Percentiles rank a stretch among this genome's conserved stretches.
Evolutionary conservation across 2,329 filamentous ascomycete species (phyloP).

Genomic region (Furcasterigmium furcatum): DNA sequence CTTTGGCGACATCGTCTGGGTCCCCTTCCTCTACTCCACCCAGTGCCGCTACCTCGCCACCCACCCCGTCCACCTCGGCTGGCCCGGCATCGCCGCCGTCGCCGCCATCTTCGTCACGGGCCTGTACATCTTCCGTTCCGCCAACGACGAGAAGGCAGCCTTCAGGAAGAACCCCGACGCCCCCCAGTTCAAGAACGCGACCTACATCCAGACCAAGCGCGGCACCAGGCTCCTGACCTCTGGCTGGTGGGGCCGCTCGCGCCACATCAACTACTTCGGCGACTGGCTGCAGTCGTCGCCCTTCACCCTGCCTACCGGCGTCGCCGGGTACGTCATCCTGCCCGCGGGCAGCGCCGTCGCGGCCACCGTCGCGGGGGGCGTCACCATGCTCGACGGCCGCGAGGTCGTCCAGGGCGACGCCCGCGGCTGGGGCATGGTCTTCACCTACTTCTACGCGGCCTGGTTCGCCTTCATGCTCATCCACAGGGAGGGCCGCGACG

Average conservation of each 20-base stretch:
- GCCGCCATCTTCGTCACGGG: constrained; percentile 56
- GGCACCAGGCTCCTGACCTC: constrained; percentile 64
- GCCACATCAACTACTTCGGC: constrained; percentile 74
- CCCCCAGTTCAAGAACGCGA: constrained; percentile 59
- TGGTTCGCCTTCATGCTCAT: constrained; percentile 81
- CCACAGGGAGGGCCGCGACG: constrained; percentile 74
- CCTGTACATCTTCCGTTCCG: constrained; percentile 68
- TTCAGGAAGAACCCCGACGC: constrained; percentile 70
- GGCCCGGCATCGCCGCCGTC: constrained; percentile 49
- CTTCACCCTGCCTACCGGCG: constrained; percentile 65
- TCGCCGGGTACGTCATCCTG: constrained; percentile 61
- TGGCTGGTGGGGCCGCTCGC: constrained; percentile 71
- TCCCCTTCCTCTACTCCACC: constrained; percentile 68
- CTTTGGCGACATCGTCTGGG: constrained; percentile 71
- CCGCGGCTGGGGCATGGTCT: constrained; percentile 70
- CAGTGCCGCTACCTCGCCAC: constrained; percentile 67
- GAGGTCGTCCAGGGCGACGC: constrained; percentile 63
- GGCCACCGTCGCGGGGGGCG: constrained; percentile 19
- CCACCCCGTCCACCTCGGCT: constrained; percentile 63
- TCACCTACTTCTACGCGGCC: constrained; percentile 82
- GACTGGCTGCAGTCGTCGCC: constrained; percentile 74
- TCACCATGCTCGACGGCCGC: constrained; percentile 46
- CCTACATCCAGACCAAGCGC: constrained; percentile 64
- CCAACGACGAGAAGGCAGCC: constrained; percentile 73
- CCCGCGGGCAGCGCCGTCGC: constrained; percentile 22